Base-by-base conservation (phyloP, 805 yeast species). In the Yamadazyma sp. region DNA sequence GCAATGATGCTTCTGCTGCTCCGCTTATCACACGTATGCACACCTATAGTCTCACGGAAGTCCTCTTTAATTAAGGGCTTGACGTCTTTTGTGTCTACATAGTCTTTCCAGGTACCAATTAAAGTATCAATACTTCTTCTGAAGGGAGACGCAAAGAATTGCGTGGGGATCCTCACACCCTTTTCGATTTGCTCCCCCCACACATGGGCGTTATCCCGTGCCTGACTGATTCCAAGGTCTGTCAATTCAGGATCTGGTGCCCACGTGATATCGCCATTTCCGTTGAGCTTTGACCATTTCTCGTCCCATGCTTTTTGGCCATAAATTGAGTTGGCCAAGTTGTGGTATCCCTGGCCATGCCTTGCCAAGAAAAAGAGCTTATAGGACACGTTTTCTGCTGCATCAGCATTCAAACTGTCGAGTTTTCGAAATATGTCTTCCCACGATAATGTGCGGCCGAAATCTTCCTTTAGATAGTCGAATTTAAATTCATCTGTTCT, bases 311-410 rank as follows among this genome's bases (percentile, higher is more conserved):
- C 65, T 23, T 60, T 53, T 23, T 65, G 60, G 11, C 78, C 80
- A 47, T 74, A 74, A 35, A 57, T 59, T 12, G 58, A 35, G 46
- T 71, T 71, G 18, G 74, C 77, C 38, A 61, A 50, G 47, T 75
- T 75, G 48, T 75, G 80, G 49, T 48, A 73, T 2, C 80, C 80
- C 44, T 75, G 76, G 4, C 79, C 80, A 44, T 75, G 80, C 35
- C 80, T 63, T 4, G 74, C 78, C 23, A 73, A 57, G 41, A 67
- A 67, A 26, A 75, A 53, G 8, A 75, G 48, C 50, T 75, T 75
- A 54, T 73, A 75, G 5, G 42, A 38, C n/a, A 49, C 62, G 37
- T 61, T 52, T 2, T 40, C 47, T 5, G 41, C 46, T 22, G 63
- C 49, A 6, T 41, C 28, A 2, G 41, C 47, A 42, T 72, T 73